phyloP scores from a whole-genome alignment of 495 filamentous ascomycete species.

The Neurospora sp. region DNA sequence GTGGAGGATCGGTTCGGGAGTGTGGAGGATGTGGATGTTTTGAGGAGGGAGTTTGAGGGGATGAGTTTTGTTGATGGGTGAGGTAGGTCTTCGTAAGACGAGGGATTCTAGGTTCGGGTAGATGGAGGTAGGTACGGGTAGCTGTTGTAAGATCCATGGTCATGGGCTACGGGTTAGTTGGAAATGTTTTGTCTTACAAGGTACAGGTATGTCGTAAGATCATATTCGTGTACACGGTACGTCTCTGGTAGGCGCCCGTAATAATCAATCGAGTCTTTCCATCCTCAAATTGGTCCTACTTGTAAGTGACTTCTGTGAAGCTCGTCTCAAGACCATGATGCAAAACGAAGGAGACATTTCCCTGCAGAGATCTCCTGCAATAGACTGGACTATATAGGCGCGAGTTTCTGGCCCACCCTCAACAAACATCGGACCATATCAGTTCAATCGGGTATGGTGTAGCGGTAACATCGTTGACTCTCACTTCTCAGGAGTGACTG shows the following conservation, averaged over 20 bases:
- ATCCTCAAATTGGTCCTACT: too few relatives aligned
- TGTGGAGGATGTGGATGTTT: neutral
- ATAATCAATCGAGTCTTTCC: too few relatives aligned
- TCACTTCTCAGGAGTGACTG: too few relatives aligned
- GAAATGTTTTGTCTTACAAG: neutral
- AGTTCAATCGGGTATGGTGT: neutral
- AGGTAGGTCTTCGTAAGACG: neutral
- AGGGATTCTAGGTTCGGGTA: too few relatives aligned
- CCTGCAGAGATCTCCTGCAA: too few relatives aligned
- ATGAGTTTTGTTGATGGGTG: neutral
- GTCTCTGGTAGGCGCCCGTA: too few relatives aligned
- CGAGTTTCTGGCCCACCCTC: neutral
- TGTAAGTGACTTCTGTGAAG: too few relatives aligned
- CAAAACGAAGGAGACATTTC: too few relatives aligned
- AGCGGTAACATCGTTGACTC: too few relatives aligned
- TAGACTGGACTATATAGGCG: neutral
- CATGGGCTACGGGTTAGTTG: neutral
- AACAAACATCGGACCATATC: neutral
- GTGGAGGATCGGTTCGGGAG: neutral
- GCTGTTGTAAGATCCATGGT: neutral
- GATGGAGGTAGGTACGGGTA: too few relatives aligned
- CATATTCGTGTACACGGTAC: too few relatives aligned
- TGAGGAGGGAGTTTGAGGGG: neutral
- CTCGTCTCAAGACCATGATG: too few relatives aligned
- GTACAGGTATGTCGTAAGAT: neutral